These are phyloP conservation scores for Tetrapisispora fleetii DNA, from an alignment of 805 yeast species.

Conservation along the genomic window DNA sequence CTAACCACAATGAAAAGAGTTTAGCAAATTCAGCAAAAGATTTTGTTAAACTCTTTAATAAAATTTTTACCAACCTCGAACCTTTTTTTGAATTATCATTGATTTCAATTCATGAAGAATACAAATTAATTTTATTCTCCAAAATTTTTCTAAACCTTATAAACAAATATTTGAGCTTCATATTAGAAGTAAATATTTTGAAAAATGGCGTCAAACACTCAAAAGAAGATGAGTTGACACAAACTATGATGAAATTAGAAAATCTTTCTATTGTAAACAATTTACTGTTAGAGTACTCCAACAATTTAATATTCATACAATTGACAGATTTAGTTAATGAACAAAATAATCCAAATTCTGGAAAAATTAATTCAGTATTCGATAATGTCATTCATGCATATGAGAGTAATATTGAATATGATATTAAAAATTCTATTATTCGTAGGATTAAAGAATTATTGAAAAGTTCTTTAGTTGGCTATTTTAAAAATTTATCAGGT, in stretches of 20 bases:
- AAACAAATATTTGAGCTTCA: conserved; percentile 14
- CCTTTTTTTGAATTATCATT: conserved; percentile 28
- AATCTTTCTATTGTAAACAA: conserved; percentile 10
- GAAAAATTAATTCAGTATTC: conserved; percentile 21
- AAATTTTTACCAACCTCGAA: conserved; percentile 30
- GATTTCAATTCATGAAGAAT: conserved; percentile 11
- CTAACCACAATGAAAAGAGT: background rate
- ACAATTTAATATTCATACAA: conserved; percentile 12
- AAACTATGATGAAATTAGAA: conserved; percentile 19
- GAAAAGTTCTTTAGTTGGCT: conserved; percentile 24
- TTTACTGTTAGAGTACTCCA: conserved; percentile 12
- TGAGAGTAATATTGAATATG: conserved; percentile 16
- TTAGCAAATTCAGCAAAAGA: conserved; percentile 23
- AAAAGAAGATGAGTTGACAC: conserved; percentile 19
- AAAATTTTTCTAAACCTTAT: conserved; percentile 22
- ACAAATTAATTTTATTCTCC: conserved; percentile 20
- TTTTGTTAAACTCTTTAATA: conserved; percentile 39
- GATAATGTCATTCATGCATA: conserved; percentile 25
- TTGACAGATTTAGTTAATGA: conserved; percentile 19
- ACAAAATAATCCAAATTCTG: conserved; percentile 9
- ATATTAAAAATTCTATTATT: conserved; percentile 24
- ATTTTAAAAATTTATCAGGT: conserved; percentile 22
- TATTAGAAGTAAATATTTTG: conserved; percentile 14
- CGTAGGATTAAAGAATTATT: conserved; percentile 25
- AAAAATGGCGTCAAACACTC: conserved; percentile 10